Evolutionary conservation across 2,329 filamentous ascomycete genomes (phyloP).

Genomic region (Nemania sp.): DNA sequence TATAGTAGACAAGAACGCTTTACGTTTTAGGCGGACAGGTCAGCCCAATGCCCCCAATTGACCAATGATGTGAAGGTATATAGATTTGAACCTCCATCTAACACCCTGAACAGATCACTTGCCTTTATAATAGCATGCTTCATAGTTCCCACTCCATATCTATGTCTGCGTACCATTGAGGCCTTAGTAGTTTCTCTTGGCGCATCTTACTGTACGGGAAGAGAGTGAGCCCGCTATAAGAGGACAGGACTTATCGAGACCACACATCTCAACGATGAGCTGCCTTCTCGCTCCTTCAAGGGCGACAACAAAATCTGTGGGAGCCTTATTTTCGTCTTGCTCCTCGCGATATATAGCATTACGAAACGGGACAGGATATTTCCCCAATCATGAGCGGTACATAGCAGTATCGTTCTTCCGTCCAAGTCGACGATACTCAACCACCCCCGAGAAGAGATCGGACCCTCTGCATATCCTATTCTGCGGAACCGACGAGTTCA

Average conservation of each 20-base stretch:
- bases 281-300: constrained; percentile 3
- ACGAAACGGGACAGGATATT: neutral
- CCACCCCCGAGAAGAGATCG: constrained; percentile 43
- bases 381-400: neutral
- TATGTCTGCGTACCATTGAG: neutral
- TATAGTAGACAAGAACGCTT: neutral
- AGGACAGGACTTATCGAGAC: neutral
- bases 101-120: neutral
- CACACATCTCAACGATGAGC: constrained; percentile 7
- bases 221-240: constrained; percentile 5
- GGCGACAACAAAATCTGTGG: constrained; percentile 6
- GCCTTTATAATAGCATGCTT: neutral
- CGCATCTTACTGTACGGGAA: neutral
- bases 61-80: neutral
- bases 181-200: neutral
- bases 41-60: neutral
- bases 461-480: constrained; percentile 87
- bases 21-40: neutral
- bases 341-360: constrained; percentile 7
- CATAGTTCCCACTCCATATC: neutral
- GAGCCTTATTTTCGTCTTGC: neutral
- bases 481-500: constrained; percentile 94
- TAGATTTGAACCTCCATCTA: constrained; percentile 3
- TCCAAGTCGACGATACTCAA: constrained; percentile 8
- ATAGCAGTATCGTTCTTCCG: neutral